Percentiles rank a stretch among this genome's conserved stretches.
Conservation (phyloP, 1,139 yeast species). For the Diutina ranongensis region DNA sequence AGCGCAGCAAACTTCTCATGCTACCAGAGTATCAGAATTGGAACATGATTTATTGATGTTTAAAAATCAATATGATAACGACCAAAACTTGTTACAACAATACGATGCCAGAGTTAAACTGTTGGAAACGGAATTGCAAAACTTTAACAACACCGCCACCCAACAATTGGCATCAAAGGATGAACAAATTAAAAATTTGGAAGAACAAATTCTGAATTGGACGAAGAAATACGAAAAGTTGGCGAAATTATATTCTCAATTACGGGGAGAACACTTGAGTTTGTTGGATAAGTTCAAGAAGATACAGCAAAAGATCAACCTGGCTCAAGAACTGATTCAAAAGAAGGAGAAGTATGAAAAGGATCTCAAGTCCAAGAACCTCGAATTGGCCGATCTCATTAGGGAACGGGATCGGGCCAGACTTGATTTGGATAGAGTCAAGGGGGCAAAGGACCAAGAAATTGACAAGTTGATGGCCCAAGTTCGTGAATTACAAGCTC, state of each 20-base stretch:
- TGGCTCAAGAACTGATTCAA: slow-evolving; percentile 86
- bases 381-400: slow-evolving; percentile 81
- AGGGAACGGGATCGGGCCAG: slow-evolving; percentile 87
- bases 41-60: slow-evolving; percentile 72
- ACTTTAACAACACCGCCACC: slow-evolving; percentile 53
- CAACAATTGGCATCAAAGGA: slow-evolving; percentile 72
- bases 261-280: slow-evolving; percentile 85
- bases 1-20: slow-evolving; percentile 63
- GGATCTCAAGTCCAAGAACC: slow-evolving; percentile 74
- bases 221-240: slow-evolving; percentile 79
- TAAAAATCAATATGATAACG: slow-evolving; percentile 78
- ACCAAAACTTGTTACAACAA: slow-evolving; percentile 73
- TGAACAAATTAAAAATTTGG: slow-evolving; percentile 56
- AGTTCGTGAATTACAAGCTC: slow-evolving; percentile 48
- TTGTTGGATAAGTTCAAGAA: slow-evolving; percentile 71
- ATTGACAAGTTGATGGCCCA: slow-evolving; percentile 59
- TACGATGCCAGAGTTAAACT: slow-evolving; percentile 80
- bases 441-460: slow-evolving; percentile 56
- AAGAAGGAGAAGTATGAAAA: slow-evolving; percentile 76
- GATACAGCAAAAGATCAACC: slow-evolving; percentile 78
- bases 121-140: slow-evolving; percentile 61
- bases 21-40: slow-evolving; percentile 69
- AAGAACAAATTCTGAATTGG: slow-evolving; percentile 75
- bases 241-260: slow-evolving; percentile 82
- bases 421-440: slow-evolving; percentile 64